phyloP scores from a whole-genome alignment of 495 filamentous ascomycete genomes.

The Chaetomidium leptoderma region DNA sequence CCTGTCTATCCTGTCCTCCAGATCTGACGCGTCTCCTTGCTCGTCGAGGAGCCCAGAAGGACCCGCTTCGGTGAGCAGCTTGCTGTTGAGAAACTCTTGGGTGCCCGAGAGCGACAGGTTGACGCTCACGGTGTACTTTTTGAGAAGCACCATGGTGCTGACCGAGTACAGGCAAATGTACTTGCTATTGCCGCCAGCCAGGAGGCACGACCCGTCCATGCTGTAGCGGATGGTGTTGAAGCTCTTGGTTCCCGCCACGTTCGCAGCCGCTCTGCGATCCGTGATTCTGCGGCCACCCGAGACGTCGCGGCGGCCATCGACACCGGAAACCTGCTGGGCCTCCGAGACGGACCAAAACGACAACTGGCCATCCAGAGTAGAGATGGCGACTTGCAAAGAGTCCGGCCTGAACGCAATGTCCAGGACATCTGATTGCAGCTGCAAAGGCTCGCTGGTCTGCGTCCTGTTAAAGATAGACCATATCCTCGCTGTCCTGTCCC shows the following conservation, averaged over 20 bases:
- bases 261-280: constrained; percentile 86
- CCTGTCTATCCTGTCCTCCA: constrained; percentile 76
- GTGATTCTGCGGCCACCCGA: constrained; percentile 84
- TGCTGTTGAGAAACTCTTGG: constrained; percentile 92
- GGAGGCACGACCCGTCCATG: constrained; percentile 81
- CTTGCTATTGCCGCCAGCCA: constrained; percentile 93
- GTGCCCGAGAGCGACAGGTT: constrained; percentile 93
- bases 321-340: constrained; percentile 70
- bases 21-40: constrained; percentile 81
- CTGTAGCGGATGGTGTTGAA: constrained; percentile 87
- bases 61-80: constrained; percentile 83
- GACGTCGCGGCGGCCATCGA: constrained; percentile 87
- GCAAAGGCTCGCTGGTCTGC: constrained; percentile 90
- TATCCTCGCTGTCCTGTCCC: constrained; percentile 90
- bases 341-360: constrained; percentile 93
- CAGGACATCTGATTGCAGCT: constrained; percentile 83
- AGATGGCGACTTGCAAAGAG: constrained; percentile 83
- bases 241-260: constrained; percentile 78
- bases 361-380: constrained; percentile 87
- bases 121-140: constrained; percentile 89
- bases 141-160: constrained; percentile 79
- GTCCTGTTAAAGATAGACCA: constrained; percentile 93
- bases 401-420: constrained; percentile 86
- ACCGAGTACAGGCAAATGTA: constrained; percentile 96
- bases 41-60: constrained; percentile 77